A percentile compares a stretch with the other conserved stretches of the same genome.
phyloP scores from a whole-genome alignment of 306 rosid genomes.

The Fagus sylvatica region DNA sequence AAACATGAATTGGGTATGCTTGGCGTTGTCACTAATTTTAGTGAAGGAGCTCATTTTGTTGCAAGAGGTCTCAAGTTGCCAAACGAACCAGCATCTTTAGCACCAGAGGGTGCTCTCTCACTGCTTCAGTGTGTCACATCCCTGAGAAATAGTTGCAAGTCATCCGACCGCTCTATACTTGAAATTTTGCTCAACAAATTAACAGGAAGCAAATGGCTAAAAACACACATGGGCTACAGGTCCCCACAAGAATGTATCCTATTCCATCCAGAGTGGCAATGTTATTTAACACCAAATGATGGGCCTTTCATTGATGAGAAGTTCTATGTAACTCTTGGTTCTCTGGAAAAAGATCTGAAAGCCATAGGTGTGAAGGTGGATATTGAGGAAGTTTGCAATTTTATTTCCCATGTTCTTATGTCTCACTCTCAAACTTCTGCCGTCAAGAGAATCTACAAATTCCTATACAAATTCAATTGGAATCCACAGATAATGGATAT shows the following conservation, averaged over 20 bases:
- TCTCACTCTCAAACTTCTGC: neutral
- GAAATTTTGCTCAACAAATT: neutral
- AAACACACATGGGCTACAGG: too few relatives aligned
- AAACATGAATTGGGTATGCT: constrained; percentile 25
- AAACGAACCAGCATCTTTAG: constrained; percentile 1
- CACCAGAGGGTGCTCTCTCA: constrained; percentile 18
- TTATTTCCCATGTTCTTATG: neutral
- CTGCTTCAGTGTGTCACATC: constrained; percentile 14
- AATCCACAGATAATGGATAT: neutral
- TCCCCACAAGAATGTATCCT: constrained; percentile 10
- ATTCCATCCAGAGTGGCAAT: constrained; percentile 25
- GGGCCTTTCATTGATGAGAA: constrained; percentile 10
- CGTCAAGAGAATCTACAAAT: constrained; percentile 13
- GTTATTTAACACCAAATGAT: constrained; percentile 17
- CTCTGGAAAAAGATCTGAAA: constrained; percentile 1
- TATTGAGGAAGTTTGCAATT: constrained; percentile 15
- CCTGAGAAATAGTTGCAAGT: neutral
- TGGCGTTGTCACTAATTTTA: constrained; percentile 21
- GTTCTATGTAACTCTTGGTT: neutral
- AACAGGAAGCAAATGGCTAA: neutral
- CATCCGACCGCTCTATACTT: neutral
- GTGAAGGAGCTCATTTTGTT: constrained; percentile 14
- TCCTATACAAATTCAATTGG: constrained; percentile 15
- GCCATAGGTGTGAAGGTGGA: constrained; percentile 28
- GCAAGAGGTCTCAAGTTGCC: constrained; percentile 16